Evolutionary conservation across 2,329 filamentous ascomycete genomes (phyloP).

Genomic region (Epichloe elymi): DNA sequence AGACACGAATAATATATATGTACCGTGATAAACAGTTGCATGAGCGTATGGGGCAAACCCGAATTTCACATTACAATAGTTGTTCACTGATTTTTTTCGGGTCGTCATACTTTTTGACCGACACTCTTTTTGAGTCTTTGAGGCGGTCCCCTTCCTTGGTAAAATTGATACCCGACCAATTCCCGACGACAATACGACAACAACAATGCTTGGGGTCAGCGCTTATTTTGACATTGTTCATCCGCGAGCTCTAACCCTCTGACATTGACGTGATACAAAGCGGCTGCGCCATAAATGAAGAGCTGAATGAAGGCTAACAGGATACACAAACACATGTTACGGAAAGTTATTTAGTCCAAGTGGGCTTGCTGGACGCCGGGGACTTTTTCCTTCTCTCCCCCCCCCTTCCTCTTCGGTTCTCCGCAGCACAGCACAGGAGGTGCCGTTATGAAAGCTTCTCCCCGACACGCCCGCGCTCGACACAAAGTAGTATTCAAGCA

Average conservation of each 20-base stretch:
- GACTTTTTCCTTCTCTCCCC: background rate
- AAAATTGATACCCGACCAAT: constrained; percentile 11
- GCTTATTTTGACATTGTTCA: constrained; percentile 2
- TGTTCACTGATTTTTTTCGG: too few relatives aligned
- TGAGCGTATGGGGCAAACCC: too few relatives aligned
- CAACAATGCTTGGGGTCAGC: constrained; percentile 6
- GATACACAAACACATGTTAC: background rate
- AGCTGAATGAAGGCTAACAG: background rate
- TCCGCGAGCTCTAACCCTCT: background rate
- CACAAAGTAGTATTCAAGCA: constrained; percentile 6
- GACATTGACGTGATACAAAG: constrained; percentile 2
- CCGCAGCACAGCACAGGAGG: background rate
- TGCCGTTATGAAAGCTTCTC: constrained; percentile 4
- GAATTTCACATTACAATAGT: too few relatives aligned
- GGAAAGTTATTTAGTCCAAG: constrained; percentile 2
- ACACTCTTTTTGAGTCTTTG: too few relatives aligned
- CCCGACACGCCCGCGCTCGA: constrained; percentile 4
- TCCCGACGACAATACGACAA: constrained; percentile 7
- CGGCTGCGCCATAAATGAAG: background rate
- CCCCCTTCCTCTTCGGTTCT: background rate
- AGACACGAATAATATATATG: too few relatives aligned
- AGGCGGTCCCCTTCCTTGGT: background rate
- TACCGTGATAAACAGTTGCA: too few relatives aligned
- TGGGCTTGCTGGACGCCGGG: background rate
- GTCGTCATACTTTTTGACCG: too few relatives aligned